Evolutionary conservation across 805 yeast genomes (phyloP).

Genomic region (Wickerhamomyces rabaulensis): DNA sequence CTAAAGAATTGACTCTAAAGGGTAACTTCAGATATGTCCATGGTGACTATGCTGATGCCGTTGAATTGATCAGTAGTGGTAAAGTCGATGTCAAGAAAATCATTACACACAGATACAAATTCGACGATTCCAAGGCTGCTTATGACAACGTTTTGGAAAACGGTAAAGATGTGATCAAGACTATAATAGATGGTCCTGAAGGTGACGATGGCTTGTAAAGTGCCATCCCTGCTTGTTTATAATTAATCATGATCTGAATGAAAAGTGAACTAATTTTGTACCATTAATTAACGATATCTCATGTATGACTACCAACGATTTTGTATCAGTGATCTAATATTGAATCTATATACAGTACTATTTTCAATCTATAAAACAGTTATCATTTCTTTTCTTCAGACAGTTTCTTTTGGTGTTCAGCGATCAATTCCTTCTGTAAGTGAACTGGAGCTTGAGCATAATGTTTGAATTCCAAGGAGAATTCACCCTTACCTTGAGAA

Average conservation of each 20-base stretch:
- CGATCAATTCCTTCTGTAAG: slow-evolving; percentile 84
- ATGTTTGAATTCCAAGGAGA: slow-evolving; percentile 88
- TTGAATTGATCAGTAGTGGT: slow-evolving; percentile 58
- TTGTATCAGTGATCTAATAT: not conserved
- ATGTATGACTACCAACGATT: too few relatives aligned
- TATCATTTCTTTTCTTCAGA: not conserved
- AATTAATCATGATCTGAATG: too few relatives aligned
- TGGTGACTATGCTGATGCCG: slow-evolving; percentile 73
- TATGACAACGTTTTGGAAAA: slow-evolving; percentile 58
- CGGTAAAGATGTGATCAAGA: slow-evolving; percentile 66
- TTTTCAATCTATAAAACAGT: not conserved
- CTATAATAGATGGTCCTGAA: slow-evolving; percentile 74
- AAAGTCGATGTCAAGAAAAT: slow-evolving; percentile 61
- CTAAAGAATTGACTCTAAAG: slow-evolving; percentile 60
- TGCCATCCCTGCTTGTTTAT: not conserved
- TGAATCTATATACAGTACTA: not conserved
- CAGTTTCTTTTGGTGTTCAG: slow-evolving; percentile 60
- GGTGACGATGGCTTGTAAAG: slow-evolving; percentile 1
- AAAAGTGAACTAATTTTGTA: too few relatives aligned
- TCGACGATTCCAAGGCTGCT: slow-evolving; percentile 71
- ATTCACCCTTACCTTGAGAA: slow-evolving; percentile 99
- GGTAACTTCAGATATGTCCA: slow-evolving; percentile 80
- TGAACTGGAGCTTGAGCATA: slow-evolving; percentile 90
- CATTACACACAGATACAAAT: slow-evolving; percentile 69
- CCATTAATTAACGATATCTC: too few relatives aligned